These are phyloP conservation scores for Phytophthora megakarya DNA, from an alignment of 352 stramenopile species.

Conservation along the genomic window DNA sequence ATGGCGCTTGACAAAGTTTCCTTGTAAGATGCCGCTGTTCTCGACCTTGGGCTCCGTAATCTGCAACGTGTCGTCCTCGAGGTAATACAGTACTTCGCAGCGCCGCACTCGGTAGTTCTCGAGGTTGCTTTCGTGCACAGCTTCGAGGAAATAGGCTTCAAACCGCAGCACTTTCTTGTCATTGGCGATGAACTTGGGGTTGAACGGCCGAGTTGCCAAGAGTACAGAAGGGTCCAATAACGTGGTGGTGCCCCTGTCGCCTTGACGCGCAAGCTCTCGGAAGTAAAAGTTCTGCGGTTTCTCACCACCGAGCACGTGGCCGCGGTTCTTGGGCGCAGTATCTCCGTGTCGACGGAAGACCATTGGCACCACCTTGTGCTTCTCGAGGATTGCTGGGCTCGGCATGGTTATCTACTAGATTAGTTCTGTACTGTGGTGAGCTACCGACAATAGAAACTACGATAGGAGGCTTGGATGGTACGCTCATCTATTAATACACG, in stretches of 20 bases:
- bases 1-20: conserved; percentile 89
- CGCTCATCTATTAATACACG: too few species aligned
- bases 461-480: too few species aligned
- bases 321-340: conserved; percentile 65
- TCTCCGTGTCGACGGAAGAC: conserved; percentile 79
- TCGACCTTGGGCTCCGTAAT: conserved; percentile 89
- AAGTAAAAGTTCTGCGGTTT: conserved; percentile 78
- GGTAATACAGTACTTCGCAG: conserved; percentile 85
- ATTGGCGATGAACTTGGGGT: conserved; percentile 70
- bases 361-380: conserved; percentile 84
- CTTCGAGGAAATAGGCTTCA: conserved; percentile 87
- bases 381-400: conserved; percentile 62
- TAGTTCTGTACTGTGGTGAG: too few species aligned
- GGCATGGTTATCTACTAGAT: conserved; percentile 43
- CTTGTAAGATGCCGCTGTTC: conserved; percentile 90
- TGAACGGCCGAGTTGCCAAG: conserved; percentile 53
- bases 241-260: conserved; percentile 48
- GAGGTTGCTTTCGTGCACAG: conserved; percentile 84
- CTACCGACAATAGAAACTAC: too few species aligned
- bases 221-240: conserved; percentile 49
- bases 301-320: conserved; percentile 63
- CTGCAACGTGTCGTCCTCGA: conserved; percentile 88
- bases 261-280: conserved; percentile 64
- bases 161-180: conserved; percentile 90
- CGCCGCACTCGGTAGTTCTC: conserved; percentile 86